Evolutionary conservation across 2,329 filamentous ascomycete genomes (phyloP), one percentile per base, ranked within the genome.

Genomic region (Aspergillus amoenus): DNA sequence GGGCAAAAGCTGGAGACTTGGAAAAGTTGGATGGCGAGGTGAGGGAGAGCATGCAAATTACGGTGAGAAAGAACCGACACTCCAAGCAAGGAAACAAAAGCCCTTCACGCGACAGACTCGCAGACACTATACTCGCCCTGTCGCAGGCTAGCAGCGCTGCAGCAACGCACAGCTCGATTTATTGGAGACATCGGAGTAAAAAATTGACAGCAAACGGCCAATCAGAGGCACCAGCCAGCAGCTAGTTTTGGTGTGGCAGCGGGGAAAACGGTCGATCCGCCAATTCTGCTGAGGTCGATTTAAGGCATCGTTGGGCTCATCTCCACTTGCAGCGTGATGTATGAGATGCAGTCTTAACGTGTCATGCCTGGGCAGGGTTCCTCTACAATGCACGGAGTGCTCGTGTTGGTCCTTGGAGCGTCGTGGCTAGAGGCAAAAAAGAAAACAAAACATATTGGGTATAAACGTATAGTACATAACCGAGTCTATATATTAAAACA

Each of bases 241-340:
- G 52, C 58, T 58, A 61, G 48, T 57, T 44, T 57, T 59, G 62
- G 53, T 52, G 59, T 57, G 59, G 61, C 55, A 63, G 61, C 61
- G 61, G 62, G 61, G 62, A 61, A 63, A 58, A 56, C 52, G 52
- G 55, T 58, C 50, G 57, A 57, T 50, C 59, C 41, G 40, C 55
- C 48, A 42, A 43, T 50, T 56, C 46, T 47, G 32, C 17, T 34
- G 37, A 54, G 27, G n/a, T 17, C 18, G 43, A n/a, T 22, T 30
- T 47, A 53, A 49, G 55, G 55, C 49, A 52, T 49, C 55, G 39
- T 57, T 57, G 49, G 55, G 55, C 55, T 52, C 49, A 27, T n/a
- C 41, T 55, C 46, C 48, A 52, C 52, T 43, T 39, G 43, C 37
- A 40, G 32, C 32, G 40, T 13, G 21, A 9, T 46, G 47, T 22